Evolutionary conservation across 148 eudicot genomes (phyloP).

Genomic region (Oxyria digyna): DNA sequence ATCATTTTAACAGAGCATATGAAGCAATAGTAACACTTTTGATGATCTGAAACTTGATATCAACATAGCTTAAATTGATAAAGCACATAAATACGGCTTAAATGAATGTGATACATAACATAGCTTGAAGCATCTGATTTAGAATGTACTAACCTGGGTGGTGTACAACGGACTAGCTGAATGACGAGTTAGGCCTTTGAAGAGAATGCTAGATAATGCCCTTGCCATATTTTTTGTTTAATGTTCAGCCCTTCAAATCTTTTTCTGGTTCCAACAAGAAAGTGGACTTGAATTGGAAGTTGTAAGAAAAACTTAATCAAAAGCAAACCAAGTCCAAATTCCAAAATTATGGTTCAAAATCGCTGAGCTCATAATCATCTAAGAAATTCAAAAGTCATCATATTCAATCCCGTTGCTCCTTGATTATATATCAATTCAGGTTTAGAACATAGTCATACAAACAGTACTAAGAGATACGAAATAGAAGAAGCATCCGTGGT

Average conservation of each 20-base stretch:
- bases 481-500: too few relatives aligned
- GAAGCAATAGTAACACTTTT: neutral
- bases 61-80: neutral
- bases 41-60: neutral
- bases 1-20: neutral
- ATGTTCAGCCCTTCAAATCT: neutral
- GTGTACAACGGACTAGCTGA: conserved; percentile 27
- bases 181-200: conserved; percentile 26
- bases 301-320: neutral
- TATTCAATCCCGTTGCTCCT: neutral
- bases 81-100: neutral
- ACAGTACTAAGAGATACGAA: neutral
- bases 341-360: neutral
- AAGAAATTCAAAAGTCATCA: neutral
- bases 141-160: conserved; percentile 19
- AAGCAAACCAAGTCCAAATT: neutral
- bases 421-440: neutral
- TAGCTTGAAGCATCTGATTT: neutral
- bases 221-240: conserved; percentile 22
- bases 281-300: neutral
- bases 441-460: neutral
- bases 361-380: neutral
- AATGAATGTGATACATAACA: neutral
- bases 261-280: neutral
- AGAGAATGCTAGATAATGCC: conserved; percentile 35